Conservation (phyloP, 164 flowering plant genomes). For the Piper betle region DNA sequence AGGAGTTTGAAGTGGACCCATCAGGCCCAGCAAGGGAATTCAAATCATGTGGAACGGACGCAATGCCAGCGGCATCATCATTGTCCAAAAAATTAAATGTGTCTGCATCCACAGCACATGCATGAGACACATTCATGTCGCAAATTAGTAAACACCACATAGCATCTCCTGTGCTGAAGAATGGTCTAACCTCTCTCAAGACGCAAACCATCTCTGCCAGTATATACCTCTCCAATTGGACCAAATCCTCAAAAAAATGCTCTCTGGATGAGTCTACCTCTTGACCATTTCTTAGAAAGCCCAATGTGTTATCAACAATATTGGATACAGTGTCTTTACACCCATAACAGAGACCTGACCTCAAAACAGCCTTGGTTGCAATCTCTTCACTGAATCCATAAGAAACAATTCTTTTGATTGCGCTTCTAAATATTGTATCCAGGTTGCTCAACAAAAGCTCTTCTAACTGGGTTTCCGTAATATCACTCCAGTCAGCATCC, state of each 20-base stretch:
- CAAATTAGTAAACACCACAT: constrained; percentile 94
- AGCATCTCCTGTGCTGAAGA: constrained; percentile 84
- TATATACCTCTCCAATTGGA: constrained; percentile 70
- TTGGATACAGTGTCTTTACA: constrained; percentile 77
- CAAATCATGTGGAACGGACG: constrained; percentile 21
- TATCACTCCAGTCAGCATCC: constrained; percentile 88
- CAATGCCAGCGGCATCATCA: constrained; percentile 26
- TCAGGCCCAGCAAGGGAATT: constrained; percentile 29
- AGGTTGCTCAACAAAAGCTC: constrained; percentile 73
- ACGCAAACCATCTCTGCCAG: constrained; percentile 88
- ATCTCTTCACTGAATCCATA: constrained; percentile 73
- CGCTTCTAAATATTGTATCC: constrained; percentile 66
- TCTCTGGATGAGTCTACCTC: constrained; percentile 47
- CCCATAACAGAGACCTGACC: constrained; percentile 82
- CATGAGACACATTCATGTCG: constrained; percentile 92
- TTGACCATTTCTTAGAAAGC: constrained; percentile 50
- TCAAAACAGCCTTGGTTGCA: constrained; percentile 62
- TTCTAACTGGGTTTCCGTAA: constrained; percentile 63
- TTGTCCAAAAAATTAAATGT: constrained; percentile 26
- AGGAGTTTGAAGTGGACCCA: constrained; percentile 7
- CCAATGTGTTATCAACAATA: constrained; percentile 71
- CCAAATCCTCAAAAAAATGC: constrained; percentile 59
- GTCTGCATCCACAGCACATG: constrained; percentile 83
- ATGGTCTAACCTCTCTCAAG: constrained; percentile 75
- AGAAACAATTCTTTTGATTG: constrained; percentile 62